Base-by-base conservation (phyloP, 2,329 filamentous ascomycete species). In the Trichothecium sympodiale region DNA sequence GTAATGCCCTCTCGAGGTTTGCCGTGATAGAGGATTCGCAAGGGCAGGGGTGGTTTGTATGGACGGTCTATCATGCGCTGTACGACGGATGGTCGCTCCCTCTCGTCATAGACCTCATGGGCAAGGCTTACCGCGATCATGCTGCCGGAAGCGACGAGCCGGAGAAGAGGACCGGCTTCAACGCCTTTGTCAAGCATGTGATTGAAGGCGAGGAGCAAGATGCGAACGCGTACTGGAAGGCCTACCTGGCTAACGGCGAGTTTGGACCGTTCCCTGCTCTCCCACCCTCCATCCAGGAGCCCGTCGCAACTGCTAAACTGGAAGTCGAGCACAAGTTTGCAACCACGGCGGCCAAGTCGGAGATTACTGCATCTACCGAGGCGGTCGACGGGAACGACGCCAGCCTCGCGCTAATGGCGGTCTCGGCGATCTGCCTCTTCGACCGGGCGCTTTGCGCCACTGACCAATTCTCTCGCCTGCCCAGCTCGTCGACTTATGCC, bases 101-200 rank as follows among this genome's bases (percentile, higher is more conserved):
- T 3, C 10, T 18, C 16, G 8, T 35, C 8, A 17, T 35, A 25
- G 17, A 10, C 9, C 15, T 29, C 14, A 4, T 35, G 4, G n/a
- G 15, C n/a, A 7, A 13, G 3, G 33, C 33, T 12, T 29, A 29
- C 4, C 15, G 20, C 2, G 18, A 20, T 12, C 9, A 12, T 10
- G n/a, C 17, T 10, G 25, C 26, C 17, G 54, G 12, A 51, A 51
- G 10, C 13, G 13, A 5, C 14, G 10, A 4, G 31, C 14, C 13
- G 14, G 31, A 33, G 31, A 26, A 12, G 15, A 20, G 53, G 0
- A 53, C 57, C 13, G 49, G 51, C 10, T 65, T 63, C 45, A 59
- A 57, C 36, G n/a, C 8, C 13, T 47, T 43, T 29, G 35, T 36
- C 8, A 38, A 35, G n/a, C 47, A 47, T 18, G 41, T 46, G 7